These are phyloP conservation scores for Pistacia integerrima DNA, from an alignment of 345 rosid genomes.

Conservation along the genomic window DNA sequence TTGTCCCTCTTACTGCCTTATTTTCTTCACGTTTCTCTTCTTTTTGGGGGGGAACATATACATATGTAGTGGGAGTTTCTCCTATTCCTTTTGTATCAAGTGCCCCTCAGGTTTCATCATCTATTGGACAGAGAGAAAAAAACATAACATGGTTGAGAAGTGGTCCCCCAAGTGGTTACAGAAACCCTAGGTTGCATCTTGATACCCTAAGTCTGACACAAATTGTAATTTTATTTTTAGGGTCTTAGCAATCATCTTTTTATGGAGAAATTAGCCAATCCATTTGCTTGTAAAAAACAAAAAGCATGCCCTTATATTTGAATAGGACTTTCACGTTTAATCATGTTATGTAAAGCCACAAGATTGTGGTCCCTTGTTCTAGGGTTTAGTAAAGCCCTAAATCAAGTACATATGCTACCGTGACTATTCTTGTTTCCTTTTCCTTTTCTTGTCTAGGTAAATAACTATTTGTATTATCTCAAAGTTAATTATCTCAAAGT, in stretches of 20 bases:
- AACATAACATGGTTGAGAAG: constrained; percentile 61
- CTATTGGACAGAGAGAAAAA: constrained; percentile 16
- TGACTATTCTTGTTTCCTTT: constrained; percentile 30
- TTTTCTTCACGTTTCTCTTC: constrained; percentile 21
- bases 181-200: constrained; percentile 35
- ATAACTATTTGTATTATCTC: neutral
- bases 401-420: constrained; percentile 29
- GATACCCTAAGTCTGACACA: constrained; percentile 32
- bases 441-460: neutral
- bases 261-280: constrained; percentile 39
- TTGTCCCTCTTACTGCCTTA: constrained; percentile 32
- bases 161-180: constrained; percentile 52
- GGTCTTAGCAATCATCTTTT: constrained; percentile 28
- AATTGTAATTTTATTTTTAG: constrained; percentile 23
- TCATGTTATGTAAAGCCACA: constrained; percentile 57
- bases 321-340: constrained; percentile 52
- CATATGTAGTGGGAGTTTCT: constrained; percentile 37
- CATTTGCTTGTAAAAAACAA: constrained; percentile 32
- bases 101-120: constrained; percentile 21
- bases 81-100: constrained; percentile 17
- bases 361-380: constrained; percentile 68
- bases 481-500: neutral
- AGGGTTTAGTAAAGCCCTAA: constrained; percentile 51
- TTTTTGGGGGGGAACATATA: constrained; percentile 27
- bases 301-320: constrained; percentile 62